Conservation (phyloP, 192 early-diverging fungal genomes). For the Polychytrium aggregatum region DNA sequence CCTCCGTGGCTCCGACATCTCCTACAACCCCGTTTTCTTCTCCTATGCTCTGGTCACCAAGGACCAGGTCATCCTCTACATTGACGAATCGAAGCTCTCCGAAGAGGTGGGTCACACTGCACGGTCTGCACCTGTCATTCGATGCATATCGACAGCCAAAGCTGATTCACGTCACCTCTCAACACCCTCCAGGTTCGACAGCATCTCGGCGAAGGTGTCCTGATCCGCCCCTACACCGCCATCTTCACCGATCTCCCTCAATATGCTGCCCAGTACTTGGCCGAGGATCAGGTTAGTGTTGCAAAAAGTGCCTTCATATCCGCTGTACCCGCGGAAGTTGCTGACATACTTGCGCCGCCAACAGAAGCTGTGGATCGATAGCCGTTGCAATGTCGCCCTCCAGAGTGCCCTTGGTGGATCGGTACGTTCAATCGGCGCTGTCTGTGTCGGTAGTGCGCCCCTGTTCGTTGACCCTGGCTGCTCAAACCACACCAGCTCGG, state of each 20-base stretch:
- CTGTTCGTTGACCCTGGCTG: too few relatives aligned
- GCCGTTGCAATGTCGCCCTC: constrained; percentile 61
- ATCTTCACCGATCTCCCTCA: constrained; percentile 63
- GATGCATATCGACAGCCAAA: too few relatives aligned
- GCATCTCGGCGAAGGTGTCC: constrained; percentile 52
- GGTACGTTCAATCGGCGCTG: background rate
- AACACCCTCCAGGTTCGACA: too few relatives aligned
- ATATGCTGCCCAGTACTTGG: background rate
- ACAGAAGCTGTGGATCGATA: constrained; percentile 51
- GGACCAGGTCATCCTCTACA: constrained; percentile 57
- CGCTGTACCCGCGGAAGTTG: constrained; percentile 2
- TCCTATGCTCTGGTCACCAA: constrained; percentile 76
- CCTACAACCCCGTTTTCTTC: constrained; percentile 95
- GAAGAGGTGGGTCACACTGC: constrained; percentile 25
- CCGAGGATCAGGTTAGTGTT: too few relatives aligned
- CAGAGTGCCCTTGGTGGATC: constrained; percentile 56
- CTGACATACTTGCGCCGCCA: too few relatives aligned
- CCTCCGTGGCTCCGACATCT: constrained; percentile 88
- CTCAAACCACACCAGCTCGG: too few relatives aligned
- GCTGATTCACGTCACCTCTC: too few relatives aligned
- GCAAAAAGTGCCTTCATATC: constrained; percentile 1
- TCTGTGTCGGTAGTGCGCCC: too few relatives aligned
- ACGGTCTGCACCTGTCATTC: too few relatives aligned
- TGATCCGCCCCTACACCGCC: constrained; percentile 57
- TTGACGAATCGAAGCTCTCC: constrained; percentile 62